Evolutionary conservation across 805 yeast species (phyloP).

Genomic region (Metschnikowia santaceciliae): DNA sequence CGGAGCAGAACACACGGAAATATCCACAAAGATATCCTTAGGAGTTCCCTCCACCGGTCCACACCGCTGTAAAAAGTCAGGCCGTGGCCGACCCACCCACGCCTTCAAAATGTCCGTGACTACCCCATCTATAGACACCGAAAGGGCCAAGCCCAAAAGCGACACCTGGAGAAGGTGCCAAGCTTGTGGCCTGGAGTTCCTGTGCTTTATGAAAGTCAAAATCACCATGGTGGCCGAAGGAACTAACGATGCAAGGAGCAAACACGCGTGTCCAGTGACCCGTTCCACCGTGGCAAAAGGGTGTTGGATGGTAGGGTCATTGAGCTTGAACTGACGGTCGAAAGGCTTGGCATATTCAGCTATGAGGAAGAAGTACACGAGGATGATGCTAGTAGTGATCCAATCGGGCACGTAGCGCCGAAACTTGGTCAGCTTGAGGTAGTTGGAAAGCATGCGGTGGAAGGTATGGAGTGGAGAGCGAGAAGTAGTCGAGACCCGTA

Average conservation of each 20-base stretch:
- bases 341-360: conserved; percentile 35
- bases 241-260: conserved; percentile 24
- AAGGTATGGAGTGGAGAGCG: not conserved
- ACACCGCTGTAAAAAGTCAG: conserved; percentile 18
- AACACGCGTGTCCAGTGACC: conserved; percentile 26
- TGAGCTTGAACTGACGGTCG: conserved; percentile 30
- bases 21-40: conserved; percentile 15
- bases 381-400: conserved; percentile 22
- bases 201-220: conserved; percentile 12
- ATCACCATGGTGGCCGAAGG: conserved; percentile 22
- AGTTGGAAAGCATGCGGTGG: conserved; percentile 12
- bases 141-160: conserved; percentile 26
- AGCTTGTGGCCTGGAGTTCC: conserved; percentile 9
- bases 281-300: conserved; percentile 32
- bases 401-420: conserved; percentile 29
- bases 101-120: conserved; percentile 36
- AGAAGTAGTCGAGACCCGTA: not conserved
- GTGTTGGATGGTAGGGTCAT: conserved; percentile 32
- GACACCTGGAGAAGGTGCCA: conserved; percentile 28
- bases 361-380: conserved; percentile 25
- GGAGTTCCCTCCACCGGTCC: conserved; percentile 13
- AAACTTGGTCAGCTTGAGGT: conserved; percentile 18
- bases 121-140: conserved; percentile 30
- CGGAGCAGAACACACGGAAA: conserved; percentile 25
- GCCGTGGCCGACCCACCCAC: conserved; percentile 26